Evolutionary conservation across 2,329 filamentous ascomycete species (phyloP).

Genomic region (Corynespora cassiicola): DNA sequence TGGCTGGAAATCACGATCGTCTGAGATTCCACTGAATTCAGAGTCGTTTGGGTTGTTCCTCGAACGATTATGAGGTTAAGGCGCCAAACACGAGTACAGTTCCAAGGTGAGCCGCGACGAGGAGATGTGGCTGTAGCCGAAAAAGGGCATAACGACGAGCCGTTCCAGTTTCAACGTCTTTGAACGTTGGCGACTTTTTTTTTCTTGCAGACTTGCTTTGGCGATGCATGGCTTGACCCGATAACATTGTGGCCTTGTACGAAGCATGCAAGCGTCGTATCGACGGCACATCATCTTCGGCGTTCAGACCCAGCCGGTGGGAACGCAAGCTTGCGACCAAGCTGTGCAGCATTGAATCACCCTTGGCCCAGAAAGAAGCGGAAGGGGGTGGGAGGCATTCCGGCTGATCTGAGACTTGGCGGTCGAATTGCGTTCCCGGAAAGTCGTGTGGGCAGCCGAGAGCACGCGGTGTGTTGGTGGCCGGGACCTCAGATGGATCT

Average conservation of each 20-base stretch:
- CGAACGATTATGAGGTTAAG: background rate
- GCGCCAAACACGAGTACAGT: constrained; percentile 13
- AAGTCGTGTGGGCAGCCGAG: constrained; percentile 35
- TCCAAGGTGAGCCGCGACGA: background rate
- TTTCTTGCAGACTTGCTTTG: constrained; percentile 9
- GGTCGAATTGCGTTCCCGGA: constrained; percentile 19
- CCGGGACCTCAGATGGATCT: constrained; percentile 40
- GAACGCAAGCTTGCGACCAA: constrained; percentile 2
- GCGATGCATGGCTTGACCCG: constrained; percentile 13
- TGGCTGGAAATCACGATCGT: constrained; percentile 27
- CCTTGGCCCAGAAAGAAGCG: constrained; percentile 20
- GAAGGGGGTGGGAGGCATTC: constrained; percentile 20
- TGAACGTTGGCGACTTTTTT: background rate
- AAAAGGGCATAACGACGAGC: constrained; percentile 22
- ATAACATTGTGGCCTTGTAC: too few relatives aligned
- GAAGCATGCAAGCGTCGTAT: too few relatives aligned
- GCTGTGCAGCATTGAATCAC: constrained; percentile 4
- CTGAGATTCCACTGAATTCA: constrained; percentile 20
- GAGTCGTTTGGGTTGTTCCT: constrained; percentile 10
- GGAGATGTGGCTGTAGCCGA: constrained; percentile 11
- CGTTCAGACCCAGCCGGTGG: constrained; percentile 17
- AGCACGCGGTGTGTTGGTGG: constrained; percentile 31
- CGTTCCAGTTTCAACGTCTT: constrained; percentile 17
- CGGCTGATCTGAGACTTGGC: constrained; percentile 47
- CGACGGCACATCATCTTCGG: constrained; percentile 28